A percentile compares a stretch with the other conserved stretches of the same genome.
These are phyloP conservation scores for Cyberlindnera maclurae DNA, from an alignment of 805 yeast species.

Conservation along the genomic window DNA sequence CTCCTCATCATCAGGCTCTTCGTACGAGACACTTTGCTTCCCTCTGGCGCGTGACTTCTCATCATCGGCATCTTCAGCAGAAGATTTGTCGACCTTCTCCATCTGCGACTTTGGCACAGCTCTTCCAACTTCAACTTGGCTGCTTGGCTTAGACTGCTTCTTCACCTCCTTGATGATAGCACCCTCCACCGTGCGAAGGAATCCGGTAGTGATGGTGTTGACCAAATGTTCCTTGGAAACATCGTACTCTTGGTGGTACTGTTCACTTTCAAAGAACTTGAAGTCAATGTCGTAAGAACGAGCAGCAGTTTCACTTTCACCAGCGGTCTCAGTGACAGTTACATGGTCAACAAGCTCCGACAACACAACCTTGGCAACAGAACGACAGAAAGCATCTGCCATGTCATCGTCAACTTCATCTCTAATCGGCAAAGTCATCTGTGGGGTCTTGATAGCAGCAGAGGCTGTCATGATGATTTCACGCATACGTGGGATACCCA, in stretches of 20 bases:
- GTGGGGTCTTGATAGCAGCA: constrained; percentile 93
- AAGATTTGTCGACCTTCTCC: constrained; percentile 34
- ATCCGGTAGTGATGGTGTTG: constrained; percentile 51
- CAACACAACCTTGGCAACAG: constrained; percentile 74
- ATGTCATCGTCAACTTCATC: constrained; percentile 74
- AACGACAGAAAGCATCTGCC: constrained; percentile 90
- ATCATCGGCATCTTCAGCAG: constrained; percentile 54
- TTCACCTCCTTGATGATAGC: constrained; percentile 75
- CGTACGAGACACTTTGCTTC: constrained; percentile 87
- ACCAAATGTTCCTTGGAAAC: constrained; percentile 76
- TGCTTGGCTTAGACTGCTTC: constrained; percentile 56
- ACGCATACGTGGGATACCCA: constrained; percentile 99
- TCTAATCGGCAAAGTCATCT: constrained; percentile 87
- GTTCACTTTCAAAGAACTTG: constrained; percentile 66
- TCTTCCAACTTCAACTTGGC: constrained; percentile 59
- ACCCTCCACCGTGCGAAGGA: constrained; percentile 64
- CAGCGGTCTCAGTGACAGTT: constrained; percentile 82
- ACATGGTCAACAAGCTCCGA: constrained; percentile 87
- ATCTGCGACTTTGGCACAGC: constrained; percentile 57
- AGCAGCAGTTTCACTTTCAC: constrained; percentile 41
- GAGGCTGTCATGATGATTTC: constrained; percentile 99
- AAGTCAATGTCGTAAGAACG: constrained; percentile 73
- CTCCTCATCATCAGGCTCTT: constrained; percentile 93
- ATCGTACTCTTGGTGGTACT: constrained; percentile 85
- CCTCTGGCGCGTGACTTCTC: constrained; percentile 54